phyloP scores from a whole-genome alignment of 192 early-diverging fungal genomes.

The Rhizophagus clarus region DNA sequence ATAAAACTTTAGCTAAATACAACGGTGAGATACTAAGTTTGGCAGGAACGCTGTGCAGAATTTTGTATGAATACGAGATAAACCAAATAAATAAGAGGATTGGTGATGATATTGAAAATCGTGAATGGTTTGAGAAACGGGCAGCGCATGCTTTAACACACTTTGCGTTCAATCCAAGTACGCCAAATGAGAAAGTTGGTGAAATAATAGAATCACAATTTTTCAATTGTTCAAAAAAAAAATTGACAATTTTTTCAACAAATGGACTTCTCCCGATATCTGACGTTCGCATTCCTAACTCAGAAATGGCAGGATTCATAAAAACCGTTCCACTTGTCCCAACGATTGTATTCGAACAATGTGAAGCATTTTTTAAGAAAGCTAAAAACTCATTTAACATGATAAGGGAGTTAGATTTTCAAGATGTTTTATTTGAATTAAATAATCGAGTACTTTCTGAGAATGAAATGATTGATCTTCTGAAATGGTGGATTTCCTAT shows the following conservation, averaged over 20 bases:
- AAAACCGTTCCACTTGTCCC: constrained; percentile 66
- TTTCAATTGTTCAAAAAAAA: constrained; percentile 46
- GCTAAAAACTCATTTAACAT: no score
- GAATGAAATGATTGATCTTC: constrained; percentile 63
- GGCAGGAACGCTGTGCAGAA: constrained; percentile 70
- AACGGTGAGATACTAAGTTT: constrained; percentile 78
- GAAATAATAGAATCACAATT: constrained; percentile 61
- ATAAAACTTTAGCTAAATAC: constrained; percentile 74
- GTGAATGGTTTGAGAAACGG: constrained; percentile 43
- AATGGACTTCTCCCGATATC: constrained; percentile 59
- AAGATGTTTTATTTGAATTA: constrained; percentile 72
- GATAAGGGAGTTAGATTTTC: constrained; percentile 55
- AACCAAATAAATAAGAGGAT: constrained; percentile 47
- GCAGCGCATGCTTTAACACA: constrained; percentile 64
- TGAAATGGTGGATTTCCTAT: constrained; percentile 79
- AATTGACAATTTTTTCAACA: constrained; percentile 66
- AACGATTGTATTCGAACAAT: constrained; percentile 47
- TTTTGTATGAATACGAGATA: constrained; percentile 81
- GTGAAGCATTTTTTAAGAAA: constrained; percentile 57
- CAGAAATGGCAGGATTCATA: constrained; percentile 59
- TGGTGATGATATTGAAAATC: constrained; percentile 41
- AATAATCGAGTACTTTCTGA: constrained; percentile 51
- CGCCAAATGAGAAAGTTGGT: constrained; percentile 69
- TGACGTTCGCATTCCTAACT: constrained; percentile 64
- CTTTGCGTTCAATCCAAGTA: constrained; percentile 72